Evolutionary conservation across 805 yeast species (phyloP).

Genomic region (Lipomyces orientalis): DNA sequence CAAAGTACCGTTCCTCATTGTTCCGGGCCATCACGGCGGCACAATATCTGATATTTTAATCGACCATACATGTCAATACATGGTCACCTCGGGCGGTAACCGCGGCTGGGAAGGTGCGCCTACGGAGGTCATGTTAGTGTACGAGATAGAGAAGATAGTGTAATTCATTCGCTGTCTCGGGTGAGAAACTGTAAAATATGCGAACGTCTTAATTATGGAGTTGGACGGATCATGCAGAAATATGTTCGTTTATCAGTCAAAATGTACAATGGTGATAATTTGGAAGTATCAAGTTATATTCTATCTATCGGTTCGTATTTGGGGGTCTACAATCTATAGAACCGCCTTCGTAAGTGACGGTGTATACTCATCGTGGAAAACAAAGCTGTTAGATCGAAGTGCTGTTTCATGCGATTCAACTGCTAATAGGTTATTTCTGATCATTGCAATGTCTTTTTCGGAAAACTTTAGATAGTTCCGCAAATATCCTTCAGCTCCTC

Average conservation of each 20-base stretch:
- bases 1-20: slow-evolving; percentile 73
- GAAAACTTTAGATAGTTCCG: slow-evolving; percentile 7
- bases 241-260: not conserved
- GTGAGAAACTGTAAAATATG: not conserved
- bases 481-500: slow-evolving; percentile 34
- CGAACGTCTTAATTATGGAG: not conserved
- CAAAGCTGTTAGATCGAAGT: slow-evolving; percentile 6
- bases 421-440: slow-evolving; percentile 13
- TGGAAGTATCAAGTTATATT: not conserved
- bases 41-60: slow-evolving; percentile 74
- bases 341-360: not conserved
- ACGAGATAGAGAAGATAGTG: slow-evolving; percentile 61
- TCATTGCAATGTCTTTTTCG: slow-evolving; percentile 12
- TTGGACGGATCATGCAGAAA: not conserved
- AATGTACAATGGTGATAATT: not conserved
- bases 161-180: slow-evolving; percentile 9
- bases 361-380: slow-evolving; percentile 5
- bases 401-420: not conserved
- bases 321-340: not conserved
- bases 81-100: slow-evolving; percentile 91
- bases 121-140: slow-evolving; percentile 80
- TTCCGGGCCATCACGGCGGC: slow-evolving; percentile 98
- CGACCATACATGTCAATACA: slow-evolving; percentile 85
- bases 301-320: too few species aligned
- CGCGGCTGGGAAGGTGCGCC: slow-evolving; percentile 91